Base-by-base conservation (phyloP, 352 stramenopile genomes). In the Globisporangium nunn region DNA sequence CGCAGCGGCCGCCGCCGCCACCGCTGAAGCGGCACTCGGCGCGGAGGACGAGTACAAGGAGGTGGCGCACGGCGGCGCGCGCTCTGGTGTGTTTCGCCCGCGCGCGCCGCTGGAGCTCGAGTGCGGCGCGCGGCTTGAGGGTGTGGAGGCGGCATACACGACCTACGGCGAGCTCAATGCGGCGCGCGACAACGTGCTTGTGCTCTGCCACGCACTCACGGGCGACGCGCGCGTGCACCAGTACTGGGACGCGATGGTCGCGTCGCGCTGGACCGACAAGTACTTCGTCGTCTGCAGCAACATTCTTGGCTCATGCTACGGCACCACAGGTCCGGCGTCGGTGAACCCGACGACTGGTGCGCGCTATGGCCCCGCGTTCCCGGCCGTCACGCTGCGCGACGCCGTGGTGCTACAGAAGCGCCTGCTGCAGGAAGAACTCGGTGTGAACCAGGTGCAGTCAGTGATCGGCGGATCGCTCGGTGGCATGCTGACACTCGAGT, bases 281-380 rank as follows among this genome's bases (percentile, higher is more conserved):
- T 98, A 98, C 68, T 97, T 98, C 59, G 71, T 98, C n/a, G 88
- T 99, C 0, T 98, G 95, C 67, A 88, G 75, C 50, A 98, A 98
- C 72, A 89, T 98, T 37, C 68, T 99, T 17, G 95, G 95, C 28
- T 97, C 87, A 54, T 98, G 93, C 67, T 98, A 98, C 74, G 96
- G 95, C 8, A 95, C 80, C 23, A 97, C 88, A 8, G 85, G 87
- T 10, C 95, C 95, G 5, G 66, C 70, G 18, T 95, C 81, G 0
- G 74, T 90, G 12, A 80, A 97, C 63, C 87, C 82, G 39, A 49
- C 61, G n/a, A 96, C 73, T 1, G 62, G 68, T 14, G 61, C 72
- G 33, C 54, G 52, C 0, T 98, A 98, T 68, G 94, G 92, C 0
- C 71, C 79, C 8, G 64, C 84, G 40, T 98, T 98, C 68, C 94